Percentiles rank a stretch among this genome's conserved stretches.
phyloP scores from a whole-genome alignment of 176 grass and related monocot species.

The Cenchrus fungigraminus region DNA sequence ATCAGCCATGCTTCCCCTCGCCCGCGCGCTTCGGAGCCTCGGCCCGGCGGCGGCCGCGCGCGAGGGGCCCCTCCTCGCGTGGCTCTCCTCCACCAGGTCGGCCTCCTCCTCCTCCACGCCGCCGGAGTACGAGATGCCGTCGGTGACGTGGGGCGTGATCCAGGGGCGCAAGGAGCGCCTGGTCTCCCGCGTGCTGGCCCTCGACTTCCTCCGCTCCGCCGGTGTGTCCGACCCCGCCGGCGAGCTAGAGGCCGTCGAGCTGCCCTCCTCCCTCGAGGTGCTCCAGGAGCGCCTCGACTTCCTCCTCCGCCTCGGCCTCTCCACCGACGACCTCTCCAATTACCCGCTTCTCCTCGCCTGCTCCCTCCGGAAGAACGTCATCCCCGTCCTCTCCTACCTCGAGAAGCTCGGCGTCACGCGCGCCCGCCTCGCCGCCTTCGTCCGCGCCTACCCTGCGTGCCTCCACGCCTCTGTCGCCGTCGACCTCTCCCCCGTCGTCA shows the following conservation, averaged over 20 bases:
- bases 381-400: conserved; percentile 94
- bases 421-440: conserved; percentile 68
- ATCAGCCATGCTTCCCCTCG: conserved; percentile 42
- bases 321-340: conserved; percentile 84
- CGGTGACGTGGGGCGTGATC: conserved; percentile 93
- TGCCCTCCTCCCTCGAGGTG: conserved; percentile 90
- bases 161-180: conserved; percentile 93
- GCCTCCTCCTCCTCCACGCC: conserved; percentile 43
- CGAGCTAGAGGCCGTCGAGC: conserved; percentile 82
- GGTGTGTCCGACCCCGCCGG: conserved; percentile 73
- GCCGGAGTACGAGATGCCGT: conserved; percentile 95
- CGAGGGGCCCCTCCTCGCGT: neutral
- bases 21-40: conserved; percentile 34
- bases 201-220: conserved; percentile 88
- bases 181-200: conserved; percentile 86
- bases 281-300: conserved; percentile 97
- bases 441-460: conserved; percentile 76
- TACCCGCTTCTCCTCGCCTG: conserved; percentile 89
- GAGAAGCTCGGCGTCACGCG: conserved; percentile 90
- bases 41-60: neutral
- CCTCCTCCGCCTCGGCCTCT: conserved; percentile 86
- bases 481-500: conserved; percentile 78
- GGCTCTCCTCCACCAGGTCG: conserved; percentile 23
- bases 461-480: conserved; percentile 93
- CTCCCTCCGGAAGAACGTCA: conserved; percentile 85